A percentile compares a stretch with the other conserved stretches of the same genome.
Evolutionary conservation across 805 yeast genomes (phyloP).

Genomic region (Ogataea saltuana): DNA sequence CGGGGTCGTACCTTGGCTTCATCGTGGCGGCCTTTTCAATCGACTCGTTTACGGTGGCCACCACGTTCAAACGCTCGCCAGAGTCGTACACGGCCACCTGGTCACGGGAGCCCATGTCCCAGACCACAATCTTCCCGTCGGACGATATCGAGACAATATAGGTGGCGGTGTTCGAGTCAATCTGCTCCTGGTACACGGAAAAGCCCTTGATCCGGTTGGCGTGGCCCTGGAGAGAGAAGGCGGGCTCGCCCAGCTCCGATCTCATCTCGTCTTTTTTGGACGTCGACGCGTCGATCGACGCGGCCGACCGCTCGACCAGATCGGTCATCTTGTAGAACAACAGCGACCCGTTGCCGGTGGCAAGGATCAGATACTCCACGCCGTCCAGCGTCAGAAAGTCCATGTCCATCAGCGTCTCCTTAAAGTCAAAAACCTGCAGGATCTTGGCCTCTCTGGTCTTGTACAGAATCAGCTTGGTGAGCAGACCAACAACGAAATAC

Average conservation of each 20-base stretch:
- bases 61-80: conserved; percentile 90
- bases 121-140: conserved; percentile 89
- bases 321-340: conserved; percentile 55
- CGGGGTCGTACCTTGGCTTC: conserved; percentile 49
- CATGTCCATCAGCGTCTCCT: conserved; percentile 64
- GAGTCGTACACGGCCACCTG: conserved; percentile 89
- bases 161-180: conserved; percentile 35
- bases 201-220: conserved; percentile 83
- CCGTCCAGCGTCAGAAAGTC: conserved; percentile 49
- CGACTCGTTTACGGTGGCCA: conserved; percentile 70
- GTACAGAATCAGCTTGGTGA: conserved; percentile 64
- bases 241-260: conserved; percentile 42
- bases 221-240: conserved; percentile 72
- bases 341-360: conserved; percentile 72
- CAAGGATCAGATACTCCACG: conserved; percentile 60
- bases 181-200: conserved; percentile 43
- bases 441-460: conserved; percentile 63
- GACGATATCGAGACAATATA: conserved; percentile 83
- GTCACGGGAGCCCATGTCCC: conserved; percentile 71
- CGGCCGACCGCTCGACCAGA: too few species aligned
- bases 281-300: conserved; percentile 38
- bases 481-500: conserved; percentile 72
- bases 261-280: conserved; percentile 19
- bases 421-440: conserved; percentile 50
- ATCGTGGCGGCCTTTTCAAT: conserved; percentile 73